phyloP scores from a whole-genome alignment of 2,329 filamentous ascomycete species.

The Fusarium globosum region DNA sequence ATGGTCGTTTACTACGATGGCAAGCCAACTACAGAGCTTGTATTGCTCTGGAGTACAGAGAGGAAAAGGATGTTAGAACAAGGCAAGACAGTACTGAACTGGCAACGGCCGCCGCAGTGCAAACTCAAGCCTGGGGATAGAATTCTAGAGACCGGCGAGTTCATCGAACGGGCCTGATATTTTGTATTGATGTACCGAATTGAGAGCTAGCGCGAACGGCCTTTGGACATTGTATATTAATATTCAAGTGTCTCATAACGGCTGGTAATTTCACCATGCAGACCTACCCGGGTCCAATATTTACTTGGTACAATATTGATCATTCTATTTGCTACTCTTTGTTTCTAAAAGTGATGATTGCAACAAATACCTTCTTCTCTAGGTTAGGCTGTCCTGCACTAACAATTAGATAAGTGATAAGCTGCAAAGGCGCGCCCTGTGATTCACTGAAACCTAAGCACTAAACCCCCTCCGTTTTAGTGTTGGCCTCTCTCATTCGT shows the following conservation, averaged over 20 bases:
- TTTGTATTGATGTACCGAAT: no score
- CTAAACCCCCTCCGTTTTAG: background rate
- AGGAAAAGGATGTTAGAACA: constrained; percentile 1
- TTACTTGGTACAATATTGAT: no score
- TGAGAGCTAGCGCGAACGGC: no score
- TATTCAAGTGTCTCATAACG: no score
- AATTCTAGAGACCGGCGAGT: constrained; percentile 18
- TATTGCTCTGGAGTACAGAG: background rate
- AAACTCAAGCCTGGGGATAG: constrained; percentile 11
- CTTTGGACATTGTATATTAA: no score
- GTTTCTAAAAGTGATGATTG: background rate
- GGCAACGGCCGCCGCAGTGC: constrained; percentile 21
- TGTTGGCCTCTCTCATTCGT: background rate
- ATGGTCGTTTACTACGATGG: background rate
- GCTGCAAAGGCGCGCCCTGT: constrained; percentile 5
- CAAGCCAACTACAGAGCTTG: background rate
- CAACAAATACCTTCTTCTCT: background rate
- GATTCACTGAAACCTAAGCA: background rate
- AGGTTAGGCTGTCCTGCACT: background rate
- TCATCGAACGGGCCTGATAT: background rate
- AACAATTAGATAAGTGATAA: background rate
- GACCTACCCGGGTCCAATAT: no score
- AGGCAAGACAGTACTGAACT: constrained; percentile 24
- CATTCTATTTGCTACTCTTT: background rate
- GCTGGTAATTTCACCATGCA: no score